Evolutionary conservation across 2,329 filamentous ascomycete genomes (phyloP).

Genomic region (Colletotrichum abscissum): DNA sequence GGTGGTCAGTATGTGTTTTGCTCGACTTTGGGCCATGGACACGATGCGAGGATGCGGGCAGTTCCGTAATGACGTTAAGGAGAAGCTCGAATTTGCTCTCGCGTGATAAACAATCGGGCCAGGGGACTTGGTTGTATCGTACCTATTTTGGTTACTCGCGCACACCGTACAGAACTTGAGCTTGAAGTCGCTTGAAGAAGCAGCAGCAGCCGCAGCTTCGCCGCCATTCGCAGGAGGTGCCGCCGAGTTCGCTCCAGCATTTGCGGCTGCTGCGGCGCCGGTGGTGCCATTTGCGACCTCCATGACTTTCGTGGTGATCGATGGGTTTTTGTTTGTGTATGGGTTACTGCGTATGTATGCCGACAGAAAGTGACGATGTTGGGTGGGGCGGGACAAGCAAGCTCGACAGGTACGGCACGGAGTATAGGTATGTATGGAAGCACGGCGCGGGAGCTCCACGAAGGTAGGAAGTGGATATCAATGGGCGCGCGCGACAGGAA

Average conservation of each 20-base stretch:
- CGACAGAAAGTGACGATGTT: conserved; percentile 1
- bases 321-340: neutral
- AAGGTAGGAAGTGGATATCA: neutral
- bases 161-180: conserved; percentile 99
- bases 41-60: neutral
- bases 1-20: neutral
- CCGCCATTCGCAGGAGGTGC: conserved; percentile 54
- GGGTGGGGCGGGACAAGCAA: conserved; percentile 10
- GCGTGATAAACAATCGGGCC: too few species aligned
- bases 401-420: neutral
- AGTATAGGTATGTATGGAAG: neutral
- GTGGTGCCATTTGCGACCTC: conserved; percentile 54
- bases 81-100: neutral
- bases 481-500: neutral
- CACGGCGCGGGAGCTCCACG: neutral
- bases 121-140: conserved; percentile 42
- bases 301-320: conserved; percentile 42
- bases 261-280: conserved; percentile 38
- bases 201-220: conserved; percentile 57
- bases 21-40: neutral
- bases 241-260: conserved; percentile 40
- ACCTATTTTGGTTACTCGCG: conserved; percentile 97
- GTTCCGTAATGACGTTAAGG: neutral
- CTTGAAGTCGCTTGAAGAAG: conserved; percentile 76
- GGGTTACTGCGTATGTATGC: neutral